Evolutionary conservation across 2,329 filamentous ascomycete genomes (phyloP).

Genomic region (Diaporthe aspalathi): DNA sequence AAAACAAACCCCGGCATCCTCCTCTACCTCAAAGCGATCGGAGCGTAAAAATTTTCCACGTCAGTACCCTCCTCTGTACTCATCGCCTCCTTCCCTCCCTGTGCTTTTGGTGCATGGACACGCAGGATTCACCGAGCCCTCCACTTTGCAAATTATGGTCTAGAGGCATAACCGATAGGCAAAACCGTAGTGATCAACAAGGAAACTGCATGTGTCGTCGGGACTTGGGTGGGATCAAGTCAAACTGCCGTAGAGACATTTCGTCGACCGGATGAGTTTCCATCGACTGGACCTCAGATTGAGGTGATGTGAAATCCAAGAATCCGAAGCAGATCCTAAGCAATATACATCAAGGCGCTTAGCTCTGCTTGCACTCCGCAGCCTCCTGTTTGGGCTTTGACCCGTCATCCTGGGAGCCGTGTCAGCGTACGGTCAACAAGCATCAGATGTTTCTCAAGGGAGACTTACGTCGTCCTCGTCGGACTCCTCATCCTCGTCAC

Average conservation of each 20-base stretch:
- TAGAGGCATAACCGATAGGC: constrained; percentile 39
- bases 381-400: constrained; percentile 94
- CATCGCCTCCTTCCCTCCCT: neutral
- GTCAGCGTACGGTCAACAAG: constrained; percentile 42
- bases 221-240: constrained; percentile 30
- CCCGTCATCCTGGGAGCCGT: constrained; percentile 76
- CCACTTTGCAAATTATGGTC: constrained; percentile 41
- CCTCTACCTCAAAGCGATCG: constrained; percentile 34
- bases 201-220: constrained; percentile 34
- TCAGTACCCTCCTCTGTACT: constrained; percentile 3
- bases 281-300: constrained; percentile 24
- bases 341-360: constrained; percentile 50
- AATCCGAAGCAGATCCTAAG: constrained; percentile 27
- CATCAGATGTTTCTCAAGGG: constrained; percentile 7
- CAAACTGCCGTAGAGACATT: constrained; percentile 30
- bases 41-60: constrained; percentile 32
- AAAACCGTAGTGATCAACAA: constrained; percentile 38
- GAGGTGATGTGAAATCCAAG: constrained; percentile 36
- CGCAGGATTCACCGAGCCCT: constrained; percentile 32
- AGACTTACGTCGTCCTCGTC: constrained; percentile 78
- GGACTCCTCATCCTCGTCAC: constrained; percentile 84
- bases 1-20: constrained; percentile 27
- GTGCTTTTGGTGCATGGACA: constrained; percentile 26
- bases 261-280: constrained; percentile 21
- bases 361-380: constrained; percentile 97